Evolutionary conservation across 371 early-diverging fungal species (phyloP).

Genomic region (Lichtheimia ramosa): DNA sequence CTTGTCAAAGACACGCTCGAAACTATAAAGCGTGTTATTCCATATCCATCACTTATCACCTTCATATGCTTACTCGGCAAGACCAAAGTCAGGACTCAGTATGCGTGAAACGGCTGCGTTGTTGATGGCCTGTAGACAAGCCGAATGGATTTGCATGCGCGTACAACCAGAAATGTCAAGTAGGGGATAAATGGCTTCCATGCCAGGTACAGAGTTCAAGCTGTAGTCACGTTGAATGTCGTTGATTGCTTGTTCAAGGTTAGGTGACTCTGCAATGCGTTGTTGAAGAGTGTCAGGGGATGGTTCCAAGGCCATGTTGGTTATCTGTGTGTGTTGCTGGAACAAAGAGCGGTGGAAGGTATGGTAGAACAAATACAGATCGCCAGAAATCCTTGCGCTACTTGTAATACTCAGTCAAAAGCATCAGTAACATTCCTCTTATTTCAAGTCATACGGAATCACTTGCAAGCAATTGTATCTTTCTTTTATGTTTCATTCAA

Average conservation of each 20-base stretch:
- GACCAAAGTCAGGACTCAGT: constrained; percentile 37
- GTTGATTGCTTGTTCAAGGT: constrained; percentile 40
- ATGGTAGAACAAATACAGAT: no score
- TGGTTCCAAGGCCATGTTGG: constrained; percentile 29
- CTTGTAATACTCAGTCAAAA: no score
- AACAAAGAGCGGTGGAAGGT: no score
- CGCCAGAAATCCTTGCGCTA: no score
- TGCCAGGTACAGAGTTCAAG: constrained; percentile 44
- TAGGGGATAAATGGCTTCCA: constrained; percentile 58
- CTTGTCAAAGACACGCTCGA: constrained; percentile 44
- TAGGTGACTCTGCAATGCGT: constrained; percentile 33
- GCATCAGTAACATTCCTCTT: no score
- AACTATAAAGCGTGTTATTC: constrained; percentile 23
- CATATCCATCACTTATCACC: not conserved
- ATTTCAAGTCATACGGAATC: no score
- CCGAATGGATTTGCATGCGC: constrained; percentile 53
- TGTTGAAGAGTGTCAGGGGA: constrained; percentile 32
- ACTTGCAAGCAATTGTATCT: no score
- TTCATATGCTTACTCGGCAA: constrained; percentile 38
- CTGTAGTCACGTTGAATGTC: constrained; percentile 41
- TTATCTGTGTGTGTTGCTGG: not conserved
- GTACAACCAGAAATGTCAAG: constrained; percentile 60
- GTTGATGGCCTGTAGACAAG: constrained; percentile 59
- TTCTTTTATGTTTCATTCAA: no score
- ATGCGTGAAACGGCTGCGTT: constrained; percentile 36